phyloP scores from a whole-genome alignment of 2,329 filamentous ascomycete species.

The Aplosporella prunicola region DNA sequence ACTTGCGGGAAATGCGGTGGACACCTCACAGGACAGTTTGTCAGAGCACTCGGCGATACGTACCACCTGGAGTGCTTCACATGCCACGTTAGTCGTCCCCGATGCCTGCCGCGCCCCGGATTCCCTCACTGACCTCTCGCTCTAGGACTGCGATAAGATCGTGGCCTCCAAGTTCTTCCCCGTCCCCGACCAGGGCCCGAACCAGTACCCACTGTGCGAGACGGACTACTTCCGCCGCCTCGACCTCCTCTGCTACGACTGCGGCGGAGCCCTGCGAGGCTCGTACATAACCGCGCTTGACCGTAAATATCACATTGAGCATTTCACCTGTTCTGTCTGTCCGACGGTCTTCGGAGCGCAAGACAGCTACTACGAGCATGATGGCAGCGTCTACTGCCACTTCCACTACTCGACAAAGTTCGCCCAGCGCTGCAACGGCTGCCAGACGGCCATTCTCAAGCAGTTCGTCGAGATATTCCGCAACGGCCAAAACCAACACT shows the following conservation, averaged over 20 bases:
- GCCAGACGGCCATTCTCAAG: conserved; percentile 93
- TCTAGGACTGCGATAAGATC: conserved; percentile 87
- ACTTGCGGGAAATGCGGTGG: conserved; percentile 77
- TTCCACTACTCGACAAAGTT: conserved; percentile 98
- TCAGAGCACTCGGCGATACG: conserved; percentile 83
- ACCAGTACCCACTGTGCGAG: conserved; percentile 92
- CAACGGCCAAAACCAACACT: conserved; percentile 96
- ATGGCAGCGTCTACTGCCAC: conserved; percentile 92
- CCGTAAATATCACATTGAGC: conserved; percentile 97
- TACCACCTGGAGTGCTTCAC: conserved; percentile 98
- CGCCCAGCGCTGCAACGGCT: conserved; percentile 91
- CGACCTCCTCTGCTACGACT: conserved; percentile 83
- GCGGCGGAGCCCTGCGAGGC: conserved; percentile 82
- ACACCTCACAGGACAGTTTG: conserved; percentile 86
- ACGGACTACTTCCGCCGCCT: conserved; percentile 94
- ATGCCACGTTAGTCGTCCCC: conserved; percentile 60
- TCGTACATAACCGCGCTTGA: conserved; percentile 98
- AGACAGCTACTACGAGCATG: conserved; percentile 98
- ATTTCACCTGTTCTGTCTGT: conserved; percentile 96
- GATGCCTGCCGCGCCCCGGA: conserved; percentile 4
- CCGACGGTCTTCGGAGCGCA: conserved; percentile 96
- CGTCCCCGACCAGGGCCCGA: conserved; percentile 78
- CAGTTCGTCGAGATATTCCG: conserved; percentile 98
- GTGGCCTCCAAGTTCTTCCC: conserved; percentile 99
- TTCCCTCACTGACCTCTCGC: conserved; percentile 12